Evolutionary conservation across 2,329 filamentous ascomycete genomes (phyloP).

Genomic region (Fusarium drepaniforme): DNA sequence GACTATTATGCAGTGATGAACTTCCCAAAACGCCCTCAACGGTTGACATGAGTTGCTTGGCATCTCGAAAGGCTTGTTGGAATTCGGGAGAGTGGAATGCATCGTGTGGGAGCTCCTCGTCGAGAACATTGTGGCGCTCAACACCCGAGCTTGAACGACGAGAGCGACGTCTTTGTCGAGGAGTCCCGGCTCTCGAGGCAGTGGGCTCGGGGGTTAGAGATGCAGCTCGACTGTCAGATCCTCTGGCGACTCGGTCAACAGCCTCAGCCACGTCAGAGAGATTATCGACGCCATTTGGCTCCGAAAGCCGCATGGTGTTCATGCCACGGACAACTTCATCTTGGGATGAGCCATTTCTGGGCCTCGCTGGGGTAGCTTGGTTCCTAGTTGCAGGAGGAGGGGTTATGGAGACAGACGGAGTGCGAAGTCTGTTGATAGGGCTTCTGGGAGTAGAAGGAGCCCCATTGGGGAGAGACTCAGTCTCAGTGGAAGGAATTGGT

Average conservation of each 20-base stretch:
- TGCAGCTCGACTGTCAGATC: constrained; percentile 9
- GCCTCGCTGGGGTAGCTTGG: neutral
- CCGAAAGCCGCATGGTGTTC: constrained; percentile 17
- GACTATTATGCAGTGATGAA: constrained; percentile 50
- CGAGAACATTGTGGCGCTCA: constrained; percentile 37
- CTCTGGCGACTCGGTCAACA: constrained; percentile 10
- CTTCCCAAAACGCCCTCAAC: constrained; percentile 50
- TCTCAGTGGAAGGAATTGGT: constrained; percentile 31
- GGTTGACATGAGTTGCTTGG: constrained; percentile 48
- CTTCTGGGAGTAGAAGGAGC: neutral
- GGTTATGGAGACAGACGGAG: constrained; percentile 30
- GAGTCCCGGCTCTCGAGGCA: neutral
- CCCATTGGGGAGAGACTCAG: neutral
- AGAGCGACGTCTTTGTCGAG: constrained; percentile 7
- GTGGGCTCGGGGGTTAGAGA: constrained; percentile 25
- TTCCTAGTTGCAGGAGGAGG: neutral
- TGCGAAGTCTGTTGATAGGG: constrained; percentile 8
- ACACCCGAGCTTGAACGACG: constrained; percentile 24
- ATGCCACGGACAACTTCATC: constrained; percentile 2
- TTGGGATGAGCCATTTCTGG: neutral
- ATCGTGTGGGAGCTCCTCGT: constrained; percentile 51
- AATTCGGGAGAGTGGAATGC: constrained; percentile 52
- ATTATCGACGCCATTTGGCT: constrained; percentile 1
- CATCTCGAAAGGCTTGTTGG: constrained; percentile 49
- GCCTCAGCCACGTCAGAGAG: constrained; percentile 13